Evolutionary conservation across 306 rosid species (phyloP).

Genomic region (Sechiopsis laciniata): DNA sequence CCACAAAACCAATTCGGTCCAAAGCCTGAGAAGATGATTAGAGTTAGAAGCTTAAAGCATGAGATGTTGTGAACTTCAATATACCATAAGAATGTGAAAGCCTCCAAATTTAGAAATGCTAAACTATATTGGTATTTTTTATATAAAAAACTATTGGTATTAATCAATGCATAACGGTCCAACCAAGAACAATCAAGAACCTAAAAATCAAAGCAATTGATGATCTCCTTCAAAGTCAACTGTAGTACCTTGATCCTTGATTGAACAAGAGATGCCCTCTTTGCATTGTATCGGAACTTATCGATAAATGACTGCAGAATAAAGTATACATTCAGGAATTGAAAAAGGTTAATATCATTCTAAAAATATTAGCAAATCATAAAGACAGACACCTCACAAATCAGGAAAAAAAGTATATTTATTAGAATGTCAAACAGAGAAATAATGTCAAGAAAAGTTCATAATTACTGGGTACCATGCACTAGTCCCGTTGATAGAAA

Average conservation of each 20-base stretch:
- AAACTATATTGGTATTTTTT: not conserved
- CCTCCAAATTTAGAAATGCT: not conserved
- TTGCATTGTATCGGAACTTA: constrained; percentile 95
- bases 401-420: not conserved
- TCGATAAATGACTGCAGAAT: constrained; percentile 76
- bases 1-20: constrained; percentile 88
- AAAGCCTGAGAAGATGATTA: constrained; percentile 49
- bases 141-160: not conserved
- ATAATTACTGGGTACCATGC: not conserved
- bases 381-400: not conserved
- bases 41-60: not conserved
- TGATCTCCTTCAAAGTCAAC: not conserved
- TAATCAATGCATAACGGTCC: not conserved
- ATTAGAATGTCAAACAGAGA: not conserved
- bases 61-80: not conserved
- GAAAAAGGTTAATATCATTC: constrained; percentile 2
- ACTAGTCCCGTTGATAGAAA: not conserved
- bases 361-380: constrained; percentile 2
- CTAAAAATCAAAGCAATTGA: not conserved
- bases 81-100: not conserved
- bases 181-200: constrained; percentile 6
- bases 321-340: constrained; percentile 6
- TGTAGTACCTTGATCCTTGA: constrained; percentile 89
- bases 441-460: not conserved
- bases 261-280: constrained; percentile 98